Conservation (phyloP, 768 basidiomycete genomes). For the Russula abietina region DNA sequence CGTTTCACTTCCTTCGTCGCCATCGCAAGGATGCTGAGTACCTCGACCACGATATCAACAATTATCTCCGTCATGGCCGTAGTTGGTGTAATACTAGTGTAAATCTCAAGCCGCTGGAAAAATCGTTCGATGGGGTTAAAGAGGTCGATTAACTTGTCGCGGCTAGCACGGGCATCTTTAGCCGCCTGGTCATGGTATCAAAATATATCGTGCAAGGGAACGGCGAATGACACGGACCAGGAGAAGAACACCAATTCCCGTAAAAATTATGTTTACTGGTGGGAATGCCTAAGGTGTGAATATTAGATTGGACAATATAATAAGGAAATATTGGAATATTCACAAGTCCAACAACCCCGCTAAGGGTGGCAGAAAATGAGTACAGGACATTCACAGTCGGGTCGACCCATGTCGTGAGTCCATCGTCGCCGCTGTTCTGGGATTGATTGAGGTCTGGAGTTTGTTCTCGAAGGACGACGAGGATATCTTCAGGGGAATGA, state of each 20-base stretch:
- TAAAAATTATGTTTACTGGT: constrained; percentile 59
- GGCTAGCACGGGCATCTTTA: neutral
- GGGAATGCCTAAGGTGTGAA: neutral
- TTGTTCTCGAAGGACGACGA: neutral
- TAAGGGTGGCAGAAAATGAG: neutral
- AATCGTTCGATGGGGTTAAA: neutral
- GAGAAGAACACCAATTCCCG: neutral
- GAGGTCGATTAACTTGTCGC: neutral
- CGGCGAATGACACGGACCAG: neutral
- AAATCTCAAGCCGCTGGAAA: neutral
- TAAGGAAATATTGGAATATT: neutral
- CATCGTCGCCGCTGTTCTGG: neutral
- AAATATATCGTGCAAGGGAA: neutral
- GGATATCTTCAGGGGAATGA: neutral
- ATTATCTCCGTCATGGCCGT: neutral
- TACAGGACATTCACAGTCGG: neutral
- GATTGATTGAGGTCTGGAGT: neutral
- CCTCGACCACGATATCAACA: neutral
- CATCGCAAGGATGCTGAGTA: neutral
- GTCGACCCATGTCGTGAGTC: neutral
- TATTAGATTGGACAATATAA: neutral
- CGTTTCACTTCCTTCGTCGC: neutral
- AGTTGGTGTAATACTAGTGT: neutral
- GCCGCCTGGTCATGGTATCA: neutral
- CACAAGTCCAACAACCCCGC: constrained; percentile 33